A percentile compares a stretch with the other conserved stretches of the same genome.
Conservation (phyloP, 148 eudicot genomes). For the Talinum fruticosum region DNA sequence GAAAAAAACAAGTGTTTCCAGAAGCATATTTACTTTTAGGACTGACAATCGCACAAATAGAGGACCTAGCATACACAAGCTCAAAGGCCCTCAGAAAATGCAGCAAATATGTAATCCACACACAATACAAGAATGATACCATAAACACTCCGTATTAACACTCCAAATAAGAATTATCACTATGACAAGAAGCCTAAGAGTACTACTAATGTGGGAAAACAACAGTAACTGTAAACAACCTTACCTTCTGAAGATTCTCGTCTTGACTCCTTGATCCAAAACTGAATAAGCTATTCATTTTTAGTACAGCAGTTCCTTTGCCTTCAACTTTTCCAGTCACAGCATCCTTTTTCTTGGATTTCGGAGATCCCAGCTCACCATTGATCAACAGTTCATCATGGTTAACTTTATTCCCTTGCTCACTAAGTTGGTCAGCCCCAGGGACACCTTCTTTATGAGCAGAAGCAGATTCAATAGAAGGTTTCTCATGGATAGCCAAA, state of each 20-base stretch:
- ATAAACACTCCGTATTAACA: not conserved
- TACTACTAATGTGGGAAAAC: not conserved
- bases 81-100: no score
- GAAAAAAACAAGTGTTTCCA: not conserved
- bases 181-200: not conserved
- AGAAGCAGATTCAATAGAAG: conserved; percentile 29
- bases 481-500: conserved; percentile 55
- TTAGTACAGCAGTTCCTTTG: conserved; percentile 45
- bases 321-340: conserved; percentile 43
- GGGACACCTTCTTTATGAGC: conserved; percentile 31
- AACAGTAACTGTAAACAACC: conserved; percentile 11
- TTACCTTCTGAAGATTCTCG: conserved; percentile 56
- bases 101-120: not conserved
- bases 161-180: not conserved
- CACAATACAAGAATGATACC: not conserved
- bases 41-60: no score
- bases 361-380: conserved; percentile 50
- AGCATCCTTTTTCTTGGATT: conserved; percentile 38
- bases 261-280: conserved; percentile 62
- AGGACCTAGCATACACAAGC: no score
- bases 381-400: conserved; percentile 39
- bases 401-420: conserved; percentile 34
- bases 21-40: no score
- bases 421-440: conserved; percentile 35
- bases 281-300: conserved; percentile 43